Percentiles rank a stretch among this genome's conserved stretches.
phyloP scores from a whole-genome alignment of 345 rosid species.

The Aquilaria sinensis region DNA sequence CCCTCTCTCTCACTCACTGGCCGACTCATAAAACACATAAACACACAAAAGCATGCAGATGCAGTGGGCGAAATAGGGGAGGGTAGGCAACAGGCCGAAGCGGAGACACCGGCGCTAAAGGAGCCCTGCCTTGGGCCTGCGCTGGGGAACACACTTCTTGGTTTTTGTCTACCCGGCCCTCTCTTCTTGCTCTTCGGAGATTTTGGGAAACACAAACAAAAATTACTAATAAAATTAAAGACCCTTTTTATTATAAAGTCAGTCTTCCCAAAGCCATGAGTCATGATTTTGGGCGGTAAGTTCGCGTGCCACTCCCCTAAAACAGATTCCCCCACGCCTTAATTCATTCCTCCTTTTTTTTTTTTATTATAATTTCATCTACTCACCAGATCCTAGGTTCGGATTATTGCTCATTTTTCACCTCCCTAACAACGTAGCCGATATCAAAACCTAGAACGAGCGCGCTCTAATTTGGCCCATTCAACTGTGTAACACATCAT shows the following conservation, averaged over 20 bases:
- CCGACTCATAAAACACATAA: neutral
- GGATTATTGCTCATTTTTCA: neutral
- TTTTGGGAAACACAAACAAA: slow-evolving; percentile 19
- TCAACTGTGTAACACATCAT: neutral
- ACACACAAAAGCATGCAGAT: neutral
- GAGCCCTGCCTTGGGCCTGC: slow-evolving; percentile 48
- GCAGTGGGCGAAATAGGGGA: slow-evolving; percentile 15
- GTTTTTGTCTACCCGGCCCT: slow-evolving; percentile 22
- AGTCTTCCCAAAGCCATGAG: slow-evolving; percentile 1
- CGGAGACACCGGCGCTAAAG: slow-evolving; percentile 71
- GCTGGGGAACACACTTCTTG: slow-evolving; percentile 51
- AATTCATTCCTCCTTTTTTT: slow-evolving; percentile 19
- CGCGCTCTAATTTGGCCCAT: slow-evolving; percentile 8
- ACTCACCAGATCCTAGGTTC: slow-evolving; percentile 17
- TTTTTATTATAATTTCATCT: neutral
- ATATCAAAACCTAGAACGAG: slow-evolving; percentile 24
- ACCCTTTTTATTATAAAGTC: slow-evolving; percentile 15
- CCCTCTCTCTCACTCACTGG: neutral
- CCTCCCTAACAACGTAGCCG: neutral
- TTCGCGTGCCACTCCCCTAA: slow-evolving; percentile 47
- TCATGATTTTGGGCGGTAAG: slow-evolving; percentile 53
- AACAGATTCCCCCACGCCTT: slow-evolving; percentile 52
- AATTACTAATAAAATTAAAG: slow-evolving; percentile 1
- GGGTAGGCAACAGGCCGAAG: slow-evolving; percentile 22
- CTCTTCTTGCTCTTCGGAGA: slow-evolving; percentile 9